Evolutionary conservation across 148 eudicot species (phyloP).

Genomic region (Tetragonia tetragonoides): DNA sequence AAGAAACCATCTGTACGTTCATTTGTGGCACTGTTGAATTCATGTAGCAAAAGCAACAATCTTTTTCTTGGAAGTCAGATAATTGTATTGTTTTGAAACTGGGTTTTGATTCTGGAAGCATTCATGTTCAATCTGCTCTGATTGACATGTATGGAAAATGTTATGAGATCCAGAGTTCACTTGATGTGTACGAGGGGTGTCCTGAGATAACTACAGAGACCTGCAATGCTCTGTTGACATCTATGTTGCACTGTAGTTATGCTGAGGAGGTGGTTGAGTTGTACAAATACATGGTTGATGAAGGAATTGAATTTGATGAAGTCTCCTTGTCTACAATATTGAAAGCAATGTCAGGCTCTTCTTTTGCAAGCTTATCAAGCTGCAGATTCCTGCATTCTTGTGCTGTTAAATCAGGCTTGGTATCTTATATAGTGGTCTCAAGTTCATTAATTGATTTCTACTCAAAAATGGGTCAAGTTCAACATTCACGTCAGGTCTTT

Average conservation of each 20-base stretch:
- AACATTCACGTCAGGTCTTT: conserved; percentile 46
- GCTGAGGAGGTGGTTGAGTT: conserved; percentile 61
- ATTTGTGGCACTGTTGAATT: conserved; percentile 59
- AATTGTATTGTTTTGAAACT: conserved; percentile 48
- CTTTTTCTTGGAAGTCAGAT: conserved; percentile 55
- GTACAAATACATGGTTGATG: conserved; percentile 65
- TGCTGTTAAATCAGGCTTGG: conserved; percentile 55
- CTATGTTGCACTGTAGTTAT: conserved; percentile 50
- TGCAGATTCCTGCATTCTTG: conserved; percentile 65
- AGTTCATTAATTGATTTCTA: conserved; percentile 62
- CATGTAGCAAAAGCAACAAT: conserved; percentile 41
- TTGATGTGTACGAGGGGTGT: conserved; percentile 38
- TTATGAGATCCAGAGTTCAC: conserved; percentile 56
- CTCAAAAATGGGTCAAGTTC: conserved; percentile 58
- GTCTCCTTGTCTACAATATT: conserved; percentile 61
- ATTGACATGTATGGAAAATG: conserved; percentile 93
- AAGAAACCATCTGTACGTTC: conserved; percentile 67
- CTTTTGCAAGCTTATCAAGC: conserved; percentile 44
- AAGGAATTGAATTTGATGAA: conserved; percentile 59
- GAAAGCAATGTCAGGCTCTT: conserved; percentile 55
- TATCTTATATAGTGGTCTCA: conserved; percentile 42
- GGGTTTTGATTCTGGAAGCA: conserved; percentile 48
- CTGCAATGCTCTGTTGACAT: conserved; percentile 78
- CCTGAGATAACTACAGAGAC: conserved; percentile 42
- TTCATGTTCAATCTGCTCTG: conserved; percentile 70